Evolutionary conservation across 2,329 filamentous ascomycete species (phyloP), one percentile per base, ranked within the genome.

Genomic region (Dichotomopilus funicola): DNA sequence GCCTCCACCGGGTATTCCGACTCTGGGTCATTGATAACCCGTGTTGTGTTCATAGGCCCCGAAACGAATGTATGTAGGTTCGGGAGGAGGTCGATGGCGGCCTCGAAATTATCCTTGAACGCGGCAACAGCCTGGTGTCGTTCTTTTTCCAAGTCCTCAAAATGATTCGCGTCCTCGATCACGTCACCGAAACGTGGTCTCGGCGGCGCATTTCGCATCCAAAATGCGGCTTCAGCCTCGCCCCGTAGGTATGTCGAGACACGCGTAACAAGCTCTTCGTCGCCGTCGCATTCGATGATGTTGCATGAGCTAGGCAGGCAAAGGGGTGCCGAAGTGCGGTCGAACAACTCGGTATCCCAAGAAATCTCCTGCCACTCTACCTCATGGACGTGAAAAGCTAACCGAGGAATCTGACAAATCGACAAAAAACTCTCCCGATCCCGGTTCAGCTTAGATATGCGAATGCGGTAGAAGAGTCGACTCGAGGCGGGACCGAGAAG

Each of bases 41-140:
- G 44, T 13, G 42, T 38, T 7, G 48, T 51, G 34, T 40, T 19
- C 51, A 57, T 57, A 49, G 51, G 42, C 1, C 54, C 52, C 13
- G 60, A 58, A 7, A 41, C n/a, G 12, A 61, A 54, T 33, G 56
- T 55, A 31, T 54, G 54, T 7, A 59, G 50, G 51, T 46, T 56
- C 27, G 53, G 53, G n/a, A 59, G 51, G 8, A 38, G 36, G 38
- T 54, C 54, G 47, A 54, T 5, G 10, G 51, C 51, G 2, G 49
- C n/a, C 36, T 41, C 10, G 41, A 55, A 58, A 4, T 10, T 12
- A 12, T 40, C 11, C 5, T 37, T 37, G 46, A 55, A 58, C 6
- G n/a, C 40, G 5, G 27, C 36, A 1, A 53, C 45, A 5, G 45
- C 33, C 3, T 13, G 40, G 6, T 37, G 19, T 3, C 41, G 45